phyloP scores from a whole-genome alignment of 2,329 filamentous ascomycete species.

The Zymoseptoria ardabiliae region DNA sequence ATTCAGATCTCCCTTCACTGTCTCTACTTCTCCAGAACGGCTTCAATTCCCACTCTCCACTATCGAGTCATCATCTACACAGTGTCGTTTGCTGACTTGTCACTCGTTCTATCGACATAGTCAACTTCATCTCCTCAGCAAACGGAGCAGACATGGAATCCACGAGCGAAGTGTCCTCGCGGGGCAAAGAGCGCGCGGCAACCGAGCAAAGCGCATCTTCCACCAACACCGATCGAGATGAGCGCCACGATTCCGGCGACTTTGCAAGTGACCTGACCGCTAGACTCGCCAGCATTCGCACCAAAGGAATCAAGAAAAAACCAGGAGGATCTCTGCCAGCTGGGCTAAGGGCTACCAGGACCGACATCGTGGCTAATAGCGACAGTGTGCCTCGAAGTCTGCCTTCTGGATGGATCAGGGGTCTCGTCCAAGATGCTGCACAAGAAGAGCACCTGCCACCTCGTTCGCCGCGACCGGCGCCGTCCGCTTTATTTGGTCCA shows the following conservation, averaged over 20 bases:
- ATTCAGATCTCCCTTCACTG: neutral
- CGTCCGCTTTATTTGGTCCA: neutral
- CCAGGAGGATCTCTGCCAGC: neutral
- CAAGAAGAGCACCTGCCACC: neutral
- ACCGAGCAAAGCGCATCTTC: neutral
- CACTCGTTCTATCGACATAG: neutral
- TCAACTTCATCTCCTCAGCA: neutral
- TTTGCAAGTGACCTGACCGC: neutral
- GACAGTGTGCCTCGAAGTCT: neutral
- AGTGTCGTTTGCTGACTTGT: neutral
- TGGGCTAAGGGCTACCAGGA: neutral
- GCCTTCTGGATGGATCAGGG: neutral
- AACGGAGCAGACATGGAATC: neutral
- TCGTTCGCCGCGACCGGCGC: neutral
- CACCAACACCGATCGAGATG: neutral
- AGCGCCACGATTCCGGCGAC: neutral
- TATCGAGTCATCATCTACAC: neutral
- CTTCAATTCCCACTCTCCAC: neutral
- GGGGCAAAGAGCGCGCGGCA: neutral
- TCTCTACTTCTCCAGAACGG: neutral
- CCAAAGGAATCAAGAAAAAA: neutral
- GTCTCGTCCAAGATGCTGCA: neutral
- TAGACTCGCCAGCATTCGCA: neutral
- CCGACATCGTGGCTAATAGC: neutral
- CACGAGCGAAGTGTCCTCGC: neutral